Evolutionary conservation across 805 yeast genomes (phyloP).

Genomic region (Zygosaccharomyces siamensis): DNA sequence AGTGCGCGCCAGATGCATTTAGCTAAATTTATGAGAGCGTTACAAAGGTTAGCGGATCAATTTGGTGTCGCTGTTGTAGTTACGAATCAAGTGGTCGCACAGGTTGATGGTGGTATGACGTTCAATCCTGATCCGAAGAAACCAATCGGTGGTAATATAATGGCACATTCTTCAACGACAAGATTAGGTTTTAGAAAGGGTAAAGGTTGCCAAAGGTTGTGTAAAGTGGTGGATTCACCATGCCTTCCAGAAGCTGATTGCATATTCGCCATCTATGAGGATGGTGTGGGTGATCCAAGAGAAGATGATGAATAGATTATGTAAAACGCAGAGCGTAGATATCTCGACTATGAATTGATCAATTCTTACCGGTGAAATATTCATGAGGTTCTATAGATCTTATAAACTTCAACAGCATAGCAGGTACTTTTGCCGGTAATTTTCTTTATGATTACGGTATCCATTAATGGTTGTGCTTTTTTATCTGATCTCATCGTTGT

Average conservation of each 20-base stretch:
- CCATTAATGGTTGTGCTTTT: neutral
- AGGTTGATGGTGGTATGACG: constrained; percentile 79
- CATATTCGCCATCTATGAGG: constrained; percentile 91
- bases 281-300: constrained; percentile 94
- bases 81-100: constrained; percentile 95
- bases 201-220: constrained; percentile 84
- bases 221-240: constrained; percentile 94
- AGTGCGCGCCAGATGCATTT: constrained; percentile 93
- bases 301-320: constrained; percentile 54
- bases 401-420: neutral
- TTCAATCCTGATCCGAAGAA: constrained; percentile 96
- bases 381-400: no score
- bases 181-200: constrained; percentile 88
- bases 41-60: constrained; percentile 93
- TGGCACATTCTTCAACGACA: constrained; percentile 95
- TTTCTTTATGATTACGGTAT: neutral
- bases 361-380: neutral
- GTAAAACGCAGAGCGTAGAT: neutral
- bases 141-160: constrained; percentile 97
- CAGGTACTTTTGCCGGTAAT: neutral
- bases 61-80: constrained; percentile 96
- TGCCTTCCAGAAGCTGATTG: constrained; percentile 95
- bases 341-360: neutral
- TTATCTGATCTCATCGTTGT: neutral
- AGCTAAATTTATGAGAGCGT: constrained; percentile 84